Percentiles rank a stretch among this genome's conserved stretches.
Evolutionary conservation across 257 asterid genomes (phyloP).

Genomic region (Fraxinus americana): DNA sequence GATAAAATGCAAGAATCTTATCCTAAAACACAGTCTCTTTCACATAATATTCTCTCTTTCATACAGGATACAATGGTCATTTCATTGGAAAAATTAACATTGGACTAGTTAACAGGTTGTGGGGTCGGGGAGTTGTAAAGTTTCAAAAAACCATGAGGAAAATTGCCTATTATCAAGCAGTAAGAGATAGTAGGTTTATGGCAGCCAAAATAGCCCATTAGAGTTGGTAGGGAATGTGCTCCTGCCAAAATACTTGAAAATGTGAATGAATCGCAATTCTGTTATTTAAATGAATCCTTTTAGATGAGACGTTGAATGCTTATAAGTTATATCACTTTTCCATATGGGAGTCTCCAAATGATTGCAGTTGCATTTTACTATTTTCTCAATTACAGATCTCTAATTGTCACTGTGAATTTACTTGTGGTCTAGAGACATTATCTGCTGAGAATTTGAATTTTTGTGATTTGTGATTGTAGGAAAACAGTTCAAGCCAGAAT

Average conservation of each 20-base stretch:
- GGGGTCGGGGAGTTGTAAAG: neutral
- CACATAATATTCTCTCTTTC: neutral
- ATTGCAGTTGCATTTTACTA: neutral
- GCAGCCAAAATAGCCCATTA: neutral
- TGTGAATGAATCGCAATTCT: neutral
- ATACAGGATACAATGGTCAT: neutral
- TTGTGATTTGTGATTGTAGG: conserved; percentile 46
- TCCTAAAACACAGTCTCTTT: too few relatives aligned
- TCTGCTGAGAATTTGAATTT: neutral
- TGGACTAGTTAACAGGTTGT: neutral
- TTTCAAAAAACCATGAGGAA: conserved; percentile 4
- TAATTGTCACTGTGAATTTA: neutral
- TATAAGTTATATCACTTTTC: neutral
- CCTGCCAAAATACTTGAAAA: conserved; percentile 8
- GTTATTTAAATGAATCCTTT: neutral
- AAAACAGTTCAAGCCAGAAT: conserved; percentile 49
- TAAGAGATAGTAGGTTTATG: neutral
- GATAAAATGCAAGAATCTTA: neutral
- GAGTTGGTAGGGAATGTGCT: neutral
- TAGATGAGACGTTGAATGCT: neutral
- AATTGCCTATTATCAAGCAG: neutral
- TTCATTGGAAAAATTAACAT: neutral
- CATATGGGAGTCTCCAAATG: neutral
- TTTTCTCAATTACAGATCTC: neutral
- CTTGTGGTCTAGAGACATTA: neutral